Conservation (phyloP, 75 land plant genomes). For the Ceratopteris richardii region DNA sequence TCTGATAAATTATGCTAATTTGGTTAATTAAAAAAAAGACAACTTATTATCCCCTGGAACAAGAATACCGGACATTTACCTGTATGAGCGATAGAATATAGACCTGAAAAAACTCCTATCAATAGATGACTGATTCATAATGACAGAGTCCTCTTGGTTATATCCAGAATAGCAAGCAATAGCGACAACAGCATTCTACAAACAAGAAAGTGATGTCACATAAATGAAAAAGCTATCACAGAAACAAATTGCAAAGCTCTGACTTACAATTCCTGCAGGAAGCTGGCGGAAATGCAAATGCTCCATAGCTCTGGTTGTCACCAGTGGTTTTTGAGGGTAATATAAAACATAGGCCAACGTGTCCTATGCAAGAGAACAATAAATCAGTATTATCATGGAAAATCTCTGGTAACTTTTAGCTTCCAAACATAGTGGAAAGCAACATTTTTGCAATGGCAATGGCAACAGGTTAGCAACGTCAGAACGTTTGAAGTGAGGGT, state of each 20-base stretch:
- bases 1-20: too few species aligned
- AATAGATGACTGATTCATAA: conserved; percentile 96
- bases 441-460: too few species aligned
- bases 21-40: too few species aligned
- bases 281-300: conserved; percentile 95
- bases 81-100: conserved; percentile 89
- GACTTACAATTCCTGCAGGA: conserved; percentile 93
- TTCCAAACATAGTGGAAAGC: too few species aligned
- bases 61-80: too few species aligned
- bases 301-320: conserved; percentile 98
- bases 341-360: conserved; percentile 96
- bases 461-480: too few species aligned
- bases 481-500: too few species aligned
- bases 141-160: conserved; percentile 98
- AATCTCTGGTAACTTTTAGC: too few species aligned
- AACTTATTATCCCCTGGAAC: too few species aligned
- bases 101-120: conserved; percentile 97
- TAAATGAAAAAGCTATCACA: too few species aligned
- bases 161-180: conserved; percentile 98
- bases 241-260: background rate
- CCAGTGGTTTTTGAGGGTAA: conserved; percentile 98
- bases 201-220: too few species aligned
- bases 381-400: conserved; percentile 2
- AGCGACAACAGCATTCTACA: conserved; percentile 97
- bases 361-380: conserved; percentile 40